Evolutionary conservation across 129 eudicot species (phyloP), one percentile per base, ranked within the genome.

Genomic region (Pseudognaphalium luteoalbum): DNA sequence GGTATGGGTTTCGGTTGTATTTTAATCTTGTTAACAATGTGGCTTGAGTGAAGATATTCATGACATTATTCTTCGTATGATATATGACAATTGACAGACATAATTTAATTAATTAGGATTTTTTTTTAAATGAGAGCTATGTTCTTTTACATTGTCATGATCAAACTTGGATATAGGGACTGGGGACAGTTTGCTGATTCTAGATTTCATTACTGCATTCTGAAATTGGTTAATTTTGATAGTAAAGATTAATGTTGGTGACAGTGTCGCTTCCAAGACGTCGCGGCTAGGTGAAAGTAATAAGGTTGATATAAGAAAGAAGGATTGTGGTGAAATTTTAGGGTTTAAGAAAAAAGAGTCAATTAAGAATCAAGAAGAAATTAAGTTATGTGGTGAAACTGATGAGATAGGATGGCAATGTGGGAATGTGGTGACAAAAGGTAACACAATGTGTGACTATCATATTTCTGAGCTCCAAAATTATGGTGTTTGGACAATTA

Each of bases 391-490:
- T 73, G 57, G 78, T 68, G 76, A 82, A 34, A 82, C 58, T 1
- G 86, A 88, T 44, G 86, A 75, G 2, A 76, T 86, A 70, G 88
- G 86, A 65, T 88, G 89, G 93, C 83, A 85, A 68, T 90, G 96
- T 81, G 78, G 80, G 30, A 69, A 81, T 21, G 77, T 76, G 41
- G 93, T 87, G 3, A 69, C 70, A 56, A n/a, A 70, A 5, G 88
- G 88, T 2, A 50, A 71, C 16, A 30, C 81, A 6, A 47, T 90
- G 56, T 88, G 93, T 28, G 83, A 86, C 35, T 80, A 66, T 33
- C 96, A 90, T 73, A 17, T 87, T n/a, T 58, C 63, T 39, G 57
- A 64, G 57, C 33, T 66, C 15, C 80, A 64, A 72, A 69, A 25
- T 29, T 62, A 70, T 44, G 71, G 25, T 8, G 84, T 39, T 59